Percentiles rank a stretch among this genome's conserved stretches.
phyloP scores from a whole-genome alignment of 345 rosid species.

The Melastoma malabathricum region DNA sequence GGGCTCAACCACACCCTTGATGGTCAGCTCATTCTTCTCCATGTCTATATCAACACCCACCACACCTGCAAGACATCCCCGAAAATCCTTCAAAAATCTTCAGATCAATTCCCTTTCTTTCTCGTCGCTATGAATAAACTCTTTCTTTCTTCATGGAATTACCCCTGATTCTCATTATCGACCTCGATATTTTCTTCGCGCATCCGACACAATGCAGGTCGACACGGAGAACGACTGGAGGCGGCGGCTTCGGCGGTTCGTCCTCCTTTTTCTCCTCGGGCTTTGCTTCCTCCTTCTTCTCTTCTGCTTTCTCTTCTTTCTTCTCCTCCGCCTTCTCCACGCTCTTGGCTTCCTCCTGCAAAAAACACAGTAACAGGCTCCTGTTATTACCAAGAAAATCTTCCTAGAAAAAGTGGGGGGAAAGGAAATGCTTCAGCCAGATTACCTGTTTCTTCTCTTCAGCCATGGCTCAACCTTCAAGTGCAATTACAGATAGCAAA shows the following conservation, averaged over 20 bases:
- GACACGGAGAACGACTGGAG: slow-evolving; percentile 54
- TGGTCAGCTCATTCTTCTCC: slow-evolving; percentile 57
- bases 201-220: slow-evolving; percentile 91
- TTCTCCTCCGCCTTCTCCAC: slow-evolving; percentile 27
- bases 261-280: slow-evolving; percentile 19
- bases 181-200: slow-evolving; percentile 66
- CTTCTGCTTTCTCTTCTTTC: slow-evolving; percentile 14
- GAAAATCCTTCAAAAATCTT: too few species aligned
- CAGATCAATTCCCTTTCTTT: neutral
- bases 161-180: slow-evolving; percentile 71
- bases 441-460: slow-evolving; percentile 65
- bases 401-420: too few species aligned
- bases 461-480: slow-evolving; percentile 27
- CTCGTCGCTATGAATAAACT: neutral
- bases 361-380: neutral
- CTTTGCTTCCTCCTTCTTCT: slow-evolving; percentile 19
- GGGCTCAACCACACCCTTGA: slow-evolving; percentile 72
- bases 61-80: slow-evolving; percentile 33
- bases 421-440: slow-evolving; percentile 1
- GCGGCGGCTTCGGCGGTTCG: slow-evolving; percentile 35
- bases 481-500: too few species aligned
- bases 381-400: too few species aligned
- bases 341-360: slow-evolving; percentile 17
- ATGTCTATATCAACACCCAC: slow-evolving; percentile 58
- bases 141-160: neutral